These are phyloP conservation scores for Porpolomopsis calyptriformis DNA, from an alignment of 768 basidiomycete species.

Conservation along the genomic window DNA sequence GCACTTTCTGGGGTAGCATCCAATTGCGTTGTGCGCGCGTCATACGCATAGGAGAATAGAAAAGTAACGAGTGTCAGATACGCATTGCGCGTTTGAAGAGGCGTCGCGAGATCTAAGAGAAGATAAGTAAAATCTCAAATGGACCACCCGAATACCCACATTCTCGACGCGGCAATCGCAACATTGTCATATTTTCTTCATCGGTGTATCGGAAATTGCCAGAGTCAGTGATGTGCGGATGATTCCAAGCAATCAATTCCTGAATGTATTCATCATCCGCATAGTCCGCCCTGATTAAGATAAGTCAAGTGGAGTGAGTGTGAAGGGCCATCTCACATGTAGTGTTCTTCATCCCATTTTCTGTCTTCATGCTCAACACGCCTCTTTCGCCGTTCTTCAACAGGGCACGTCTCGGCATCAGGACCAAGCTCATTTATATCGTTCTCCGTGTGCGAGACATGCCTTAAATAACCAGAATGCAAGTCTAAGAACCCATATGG, in stretches of 20 bases:
- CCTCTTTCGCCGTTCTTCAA: constrained; percentile 38
- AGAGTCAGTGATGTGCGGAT: constrained; percentile 35
- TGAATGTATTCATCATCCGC: constrained; percentile 67
- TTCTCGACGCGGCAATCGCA: constrained; percentile 46
- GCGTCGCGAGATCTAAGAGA: constrained; percentile 48
- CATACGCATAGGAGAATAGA: constrained; percentile 75
- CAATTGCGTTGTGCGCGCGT: constrained; percentile 61
- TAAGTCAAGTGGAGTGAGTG: constrained; percentile 1
- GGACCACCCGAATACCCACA: constrained; percentile 24
- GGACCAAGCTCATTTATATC: constrained; percentile 72
- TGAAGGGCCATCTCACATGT: constrained; percentile 45
- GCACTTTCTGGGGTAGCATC: constrained; percentile 85
- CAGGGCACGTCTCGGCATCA: constrained; percentile 48
- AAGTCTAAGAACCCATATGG: constrained; percentile 71
- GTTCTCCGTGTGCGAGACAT: constrained; percentile 65
- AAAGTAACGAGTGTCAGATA: constrained; percentile 62
- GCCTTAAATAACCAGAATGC: constrained; percentile 65
- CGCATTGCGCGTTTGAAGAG: constrained; percentile 44
- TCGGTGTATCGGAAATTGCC: constrained; percentile 51
- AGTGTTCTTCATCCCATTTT: constrained; percentile 79
- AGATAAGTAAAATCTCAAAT: constrained; percentile 3
- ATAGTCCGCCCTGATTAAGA: constrained; percentile 60
- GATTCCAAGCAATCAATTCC: constrained; percentile 56
- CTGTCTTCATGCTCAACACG: constrained; percentile 56
- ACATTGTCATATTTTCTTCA: constrained; percentile 57